Base-by-base conservation (phyloP, 805 yeast genomes). In the Starmerella bacillaris region DNA sequence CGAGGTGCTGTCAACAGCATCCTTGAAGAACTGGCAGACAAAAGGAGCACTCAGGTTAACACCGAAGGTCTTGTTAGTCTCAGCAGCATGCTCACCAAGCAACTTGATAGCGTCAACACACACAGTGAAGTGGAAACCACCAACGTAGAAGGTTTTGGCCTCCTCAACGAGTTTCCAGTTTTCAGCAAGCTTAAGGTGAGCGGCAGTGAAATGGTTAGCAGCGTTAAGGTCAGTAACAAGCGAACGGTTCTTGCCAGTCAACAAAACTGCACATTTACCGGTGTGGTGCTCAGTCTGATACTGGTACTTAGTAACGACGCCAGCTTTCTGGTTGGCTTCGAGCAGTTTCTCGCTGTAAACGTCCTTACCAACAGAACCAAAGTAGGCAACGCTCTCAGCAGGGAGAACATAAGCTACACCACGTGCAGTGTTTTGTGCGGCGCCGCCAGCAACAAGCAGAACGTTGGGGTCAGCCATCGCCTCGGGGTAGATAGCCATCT, bases 121-220 rank as follows among this genome's bases (percentile, higher is more conserved):
- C 38, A 89, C 99, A 38, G 99, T 89, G 62, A 89, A 69, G 61
- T 89, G 99, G 80, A 74, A 89, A n/a, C 99, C 99, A 52, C 96
- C 98, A 54, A 89, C 78, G 70, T 89, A 89, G 67, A 63, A 89
- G 51, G 65, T 67, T 57, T 73, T 65, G 41, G 86, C 96, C 34
- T 63, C 65, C 60, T 80, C 83, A 42, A 89, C 93, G 40, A 65
- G 61, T 45, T 62, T 63, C 94, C 95, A 84, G 68, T 84, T 80
- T 60, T 77, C 92, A 45, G 92, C 79, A 54, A 70, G 70, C 54
- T 79, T 74, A 55, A 89, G 69, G 60, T 89, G 96, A 39, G 70
- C 70, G 34, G 86, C 75, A 54, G 77, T 78, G 74, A 83, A 89
- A 60, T 82, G 92, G 67, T 89, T 89, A 48, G 98, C 98, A 49